Percentiles rank a stretch among this genome's conserved stretches.
These are phyloP conservation scores for Daldinia loculata DNA, from an alignment of 495 filamentous ascomycete genomes.

Conservation along the genomic window DNA sequence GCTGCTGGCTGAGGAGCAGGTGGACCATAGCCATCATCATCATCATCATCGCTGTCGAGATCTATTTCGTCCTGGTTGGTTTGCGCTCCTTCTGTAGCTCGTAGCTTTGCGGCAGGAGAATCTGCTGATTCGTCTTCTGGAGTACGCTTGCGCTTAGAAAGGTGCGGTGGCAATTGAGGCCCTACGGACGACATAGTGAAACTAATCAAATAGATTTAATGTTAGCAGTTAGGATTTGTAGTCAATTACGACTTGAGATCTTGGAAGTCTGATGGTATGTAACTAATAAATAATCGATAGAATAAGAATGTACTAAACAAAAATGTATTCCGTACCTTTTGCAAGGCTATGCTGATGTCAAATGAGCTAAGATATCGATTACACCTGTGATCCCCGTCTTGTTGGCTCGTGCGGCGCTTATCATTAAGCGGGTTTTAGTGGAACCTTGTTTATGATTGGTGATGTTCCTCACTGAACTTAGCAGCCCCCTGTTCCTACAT, in stretches of 20 bases:
- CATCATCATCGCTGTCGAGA: constrained; percentile 39
- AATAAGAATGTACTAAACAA: not conserved
- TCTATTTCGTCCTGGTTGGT: constrained; percentile 52
- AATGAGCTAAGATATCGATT: constrained; percentile 8
- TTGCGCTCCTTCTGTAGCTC: constrained; percentile 42
- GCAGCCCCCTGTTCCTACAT: constrained; percentile 5
- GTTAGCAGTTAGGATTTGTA: not conserved
- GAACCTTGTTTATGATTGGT: constrained; percentile 16
- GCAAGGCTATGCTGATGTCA: constrained; percentile 6
- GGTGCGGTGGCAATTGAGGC: constrained; percentile 60
- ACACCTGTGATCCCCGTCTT: not conserved
- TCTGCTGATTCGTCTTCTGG: constrained; percentile 51
- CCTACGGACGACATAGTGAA: constrained; percentile 58
- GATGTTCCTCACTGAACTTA: not conserved
- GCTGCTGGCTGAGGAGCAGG: constrained; percentile 30
- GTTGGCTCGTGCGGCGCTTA: constrained; percentile 28
- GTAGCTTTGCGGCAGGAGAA: constrained; percentile 52
- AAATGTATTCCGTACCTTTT: not conserved
- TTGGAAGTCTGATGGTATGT: not conserved
- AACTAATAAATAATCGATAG: not conserved
- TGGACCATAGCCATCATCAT: constrained; percentile 51
- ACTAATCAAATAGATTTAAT: not conserved
- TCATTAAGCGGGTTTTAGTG: constrained; percentile 9
- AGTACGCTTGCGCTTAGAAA: constrained; percentile 62
- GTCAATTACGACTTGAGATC: not conserved